A percentile compares a stretch with the other conserved stretches of the same genome.
Evolutionary conservation across 1,284 basidiomycete species (phyloP).

Genomic region (Amylostereum areolatum): DNA sequence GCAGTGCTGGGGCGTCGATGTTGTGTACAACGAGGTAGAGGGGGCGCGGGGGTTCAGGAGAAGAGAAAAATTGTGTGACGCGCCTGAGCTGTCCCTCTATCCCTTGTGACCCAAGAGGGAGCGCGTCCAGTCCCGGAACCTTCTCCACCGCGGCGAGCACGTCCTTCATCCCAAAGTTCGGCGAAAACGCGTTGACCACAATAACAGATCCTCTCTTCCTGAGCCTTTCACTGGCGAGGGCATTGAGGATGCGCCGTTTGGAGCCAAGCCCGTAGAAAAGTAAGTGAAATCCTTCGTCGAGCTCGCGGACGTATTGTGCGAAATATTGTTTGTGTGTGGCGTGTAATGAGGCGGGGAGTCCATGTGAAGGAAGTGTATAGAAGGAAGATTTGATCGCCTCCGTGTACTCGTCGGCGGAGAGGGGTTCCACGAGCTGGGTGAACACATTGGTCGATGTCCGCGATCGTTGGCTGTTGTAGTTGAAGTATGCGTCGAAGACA

Average conservation of each 20-base stretch:
- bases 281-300: conserved; percentile 80
- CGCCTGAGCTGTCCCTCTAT: conserved; percentile 59
- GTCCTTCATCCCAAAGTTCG: conserved; percentile 64
- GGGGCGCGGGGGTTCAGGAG: conserved; percentile 21
- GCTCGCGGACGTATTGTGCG: conserved; percentile 61
- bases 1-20: conserved; percentile 73
- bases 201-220: conserved; percentile 63
- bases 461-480: conserved; percentile 51
- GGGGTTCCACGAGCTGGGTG: conserved; percentile 63
- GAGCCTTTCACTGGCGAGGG: conserved; percentile 57
- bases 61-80: conserved; percentile 56
- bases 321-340: conserved; percentile 38
- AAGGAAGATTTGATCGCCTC: conserved; percentile 36
- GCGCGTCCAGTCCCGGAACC: conserved; percentile 44
- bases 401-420: conserved; percentile 56
- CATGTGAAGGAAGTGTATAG: conserved; percentile 22
- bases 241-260: conserved; percentile 70
- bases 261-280: conserved; percentile 86
- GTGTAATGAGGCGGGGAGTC: conserved; percentile 20
- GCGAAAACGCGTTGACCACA: conserved; percentile 77
- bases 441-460: conserved; percentile 76
- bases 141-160: conserved; percentile 63
- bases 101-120: conserved; percentile 29
- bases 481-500: conserved; percentile 81
- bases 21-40: conserved; percentile 85